Conservation (phyloP, 2,329 filamentous ascomycete genomes). For the Apiospora sp. region DNA sequence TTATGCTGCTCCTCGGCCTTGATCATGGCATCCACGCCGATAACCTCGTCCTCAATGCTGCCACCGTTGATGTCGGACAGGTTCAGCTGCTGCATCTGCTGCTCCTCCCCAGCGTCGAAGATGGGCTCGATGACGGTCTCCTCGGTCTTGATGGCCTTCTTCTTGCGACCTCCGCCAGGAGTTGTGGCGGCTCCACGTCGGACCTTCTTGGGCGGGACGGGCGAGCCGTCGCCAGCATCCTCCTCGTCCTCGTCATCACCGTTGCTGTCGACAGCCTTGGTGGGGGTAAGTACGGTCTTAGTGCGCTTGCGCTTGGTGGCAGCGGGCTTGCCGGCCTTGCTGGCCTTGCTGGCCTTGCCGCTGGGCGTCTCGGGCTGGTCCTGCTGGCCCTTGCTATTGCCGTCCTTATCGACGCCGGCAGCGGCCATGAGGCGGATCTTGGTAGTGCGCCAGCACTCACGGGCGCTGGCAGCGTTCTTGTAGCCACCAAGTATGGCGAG, state of each 20-base stretch:
- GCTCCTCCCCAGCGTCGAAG: neutral
- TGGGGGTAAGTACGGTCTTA: neutral
- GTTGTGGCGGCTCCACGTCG: neutral
- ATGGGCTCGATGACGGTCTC: conserved; percentile 1
- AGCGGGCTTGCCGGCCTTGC: neutral
- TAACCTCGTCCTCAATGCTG: neutral
- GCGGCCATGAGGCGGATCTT: conserved; percentile 19
- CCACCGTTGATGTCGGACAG: neutral
- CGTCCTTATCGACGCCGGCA: neutral
- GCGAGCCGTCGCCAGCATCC: neutral
- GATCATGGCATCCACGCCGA: neutral
- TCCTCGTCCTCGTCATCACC: neutral
- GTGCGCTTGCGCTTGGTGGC: neutral
- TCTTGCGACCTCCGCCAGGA: neutral
- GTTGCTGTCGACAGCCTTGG: neutral
- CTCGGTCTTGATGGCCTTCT: neutral
- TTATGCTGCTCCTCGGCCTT: neutral
- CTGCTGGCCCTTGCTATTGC: neutral
- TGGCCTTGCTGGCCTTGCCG: neutral
- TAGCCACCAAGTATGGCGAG: neutral
- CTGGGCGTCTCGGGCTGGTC: neutral
- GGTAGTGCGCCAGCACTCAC: conserved; percentile 5
- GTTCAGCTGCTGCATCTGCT: neutral
- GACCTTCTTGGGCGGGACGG: neutral
- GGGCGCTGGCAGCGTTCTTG: conserved; percentile 16